A percentile compares a stretch with the other conserved stretches of the same genome.
Conservation (phyloP, 2,329 filamentous ascomycete genomes). For the Amesomyces nigricolor region DNA sequence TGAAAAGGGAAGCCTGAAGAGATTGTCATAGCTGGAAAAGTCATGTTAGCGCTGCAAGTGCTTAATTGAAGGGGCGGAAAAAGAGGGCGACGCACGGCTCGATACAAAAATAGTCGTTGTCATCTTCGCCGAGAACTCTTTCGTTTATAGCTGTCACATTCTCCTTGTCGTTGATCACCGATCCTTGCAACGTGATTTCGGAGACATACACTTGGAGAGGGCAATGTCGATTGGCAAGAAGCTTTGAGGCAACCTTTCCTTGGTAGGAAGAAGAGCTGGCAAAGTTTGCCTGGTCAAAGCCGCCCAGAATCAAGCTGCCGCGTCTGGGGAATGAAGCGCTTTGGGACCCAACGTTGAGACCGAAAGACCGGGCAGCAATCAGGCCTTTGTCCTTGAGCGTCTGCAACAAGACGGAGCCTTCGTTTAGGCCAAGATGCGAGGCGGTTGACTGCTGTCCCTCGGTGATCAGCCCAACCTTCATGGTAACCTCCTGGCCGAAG, state of each 20-base stretch:
- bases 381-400: conserved; percentile 5
- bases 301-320: conserved; percentile 17
- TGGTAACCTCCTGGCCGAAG: neutral
- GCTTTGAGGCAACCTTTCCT: too few relatives aligned
- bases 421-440: conserved; percentile 15
- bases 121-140: neutral
- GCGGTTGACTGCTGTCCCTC: conserved; percentile 13
- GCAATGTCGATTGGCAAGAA: neutral
- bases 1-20: conserved; percentile 11
- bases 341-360: conserved; percentile 18
- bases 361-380: conserved; percentile 16
- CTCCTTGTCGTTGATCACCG: neutral
- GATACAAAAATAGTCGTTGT: conserved; percentile 6
- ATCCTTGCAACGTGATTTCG: neutral
- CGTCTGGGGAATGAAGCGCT: conserved; percentile 8
- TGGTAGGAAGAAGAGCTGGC: neutral
- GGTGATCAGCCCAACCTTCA: conserved; percentile 9
- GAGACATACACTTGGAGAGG: conserved; percentile 3
- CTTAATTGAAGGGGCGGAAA: too few relatives aligned
- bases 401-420: conserved; percentile 2
- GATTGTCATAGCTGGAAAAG: conserved; percentile 15
- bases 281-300: conserved; percentile 12
- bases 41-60: too few relatives aligned
- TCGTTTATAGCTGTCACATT: neutral
- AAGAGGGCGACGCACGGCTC: conserved; percentile 13